Evolutionary conservation across 139 green algal genomes (phyloP).

Genomic region (Chlorella sp.): DNA sequence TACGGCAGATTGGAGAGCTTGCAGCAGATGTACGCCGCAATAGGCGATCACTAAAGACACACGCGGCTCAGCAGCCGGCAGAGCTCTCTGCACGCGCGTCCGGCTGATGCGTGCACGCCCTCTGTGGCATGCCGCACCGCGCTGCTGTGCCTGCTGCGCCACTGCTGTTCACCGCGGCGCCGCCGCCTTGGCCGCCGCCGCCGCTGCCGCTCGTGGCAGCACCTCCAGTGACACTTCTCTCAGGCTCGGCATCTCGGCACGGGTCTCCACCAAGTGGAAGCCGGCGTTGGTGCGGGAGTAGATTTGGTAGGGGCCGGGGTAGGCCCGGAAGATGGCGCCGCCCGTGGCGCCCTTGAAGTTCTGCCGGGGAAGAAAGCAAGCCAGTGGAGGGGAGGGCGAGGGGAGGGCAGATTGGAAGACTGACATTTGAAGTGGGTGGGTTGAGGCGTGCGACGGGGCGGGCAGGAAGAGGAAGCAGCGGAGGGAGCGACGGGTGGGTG

Average conservation of each 20-base stretch:
- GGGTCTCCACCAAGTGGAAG: conserved; percentile 62
- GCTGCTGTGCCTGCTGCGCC: no score
- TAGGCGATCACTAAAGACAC: no score
- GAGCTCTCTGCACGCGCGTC: no score
- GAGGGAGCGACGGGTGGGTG: no score
- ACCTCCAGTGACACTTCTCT: conserved; percentile 87
- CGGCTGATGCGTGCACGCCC: no score
- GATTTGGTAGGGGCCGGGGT: conserved; percentile 88
- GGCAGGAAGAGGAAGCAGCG: background rate
- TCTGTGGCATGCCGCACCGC: no score
- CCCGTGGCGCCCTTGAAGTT: conserved; percentile 27
- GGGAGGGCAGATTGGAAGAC: no score
- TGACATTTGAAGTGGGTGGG: background rate
- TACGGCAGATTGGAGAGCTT: no score
- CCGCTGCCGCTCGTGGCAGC: conserved; percentile 51
- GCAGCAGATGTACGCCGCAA: no score
- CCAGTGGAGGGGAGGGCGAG: background rate
- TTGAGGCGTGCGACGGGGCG: no score
- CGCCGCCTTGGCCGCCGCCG: background rate
- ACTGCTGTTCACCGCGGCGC: background rate
- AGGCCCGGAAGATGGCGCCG: conserved; percentile 76
- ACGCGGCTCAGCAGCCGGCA: no score
- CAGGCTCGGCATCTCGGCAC: conserved; percentile 71
- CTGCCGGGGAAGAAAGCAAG: background rate
- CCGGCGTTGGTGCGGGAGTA: conserved; percentile 51